Evolutionary conservation across 345 rosid genomes (phyloP).

Genomic region (Salix suchowensis): DNA sequence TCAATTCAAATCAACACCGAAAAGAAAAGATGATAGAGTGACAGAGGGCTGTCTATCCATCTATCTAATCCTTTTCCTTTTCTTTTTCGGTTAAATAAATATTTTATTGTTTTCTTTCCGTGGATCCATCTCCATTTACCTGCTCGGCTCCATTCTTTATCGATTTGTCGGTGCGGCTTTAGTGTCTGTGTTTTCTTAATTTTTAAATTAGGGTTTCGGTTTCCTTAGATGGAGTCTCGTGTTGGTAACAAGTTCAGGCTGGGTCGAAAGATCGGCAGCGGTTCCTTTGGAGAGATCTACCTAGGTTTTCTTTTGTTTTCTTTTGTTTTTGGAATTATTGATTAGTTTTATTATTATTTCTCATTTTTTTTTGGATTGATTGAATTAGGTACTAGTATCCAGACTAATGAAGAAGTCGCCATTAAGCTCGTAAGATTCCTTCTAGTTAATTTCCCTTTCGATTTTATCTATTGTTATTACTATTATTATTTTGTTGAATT

Average conservation of each 20-base stretch:
- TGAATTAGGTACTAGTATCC: constrained; percentile 67
- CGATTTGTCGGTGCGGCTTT: background rate
- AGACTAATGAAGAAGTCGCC: constrained; percentile 92
- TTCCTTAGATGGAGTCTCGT: constrained; percentile 63
- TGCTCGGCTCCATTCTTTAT: background rate
- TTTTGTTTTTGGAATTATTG: background rate
- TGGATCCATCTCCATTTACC: background rate
- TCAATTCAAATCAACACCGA: background rate
- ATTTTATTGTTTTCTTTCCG: background rate
- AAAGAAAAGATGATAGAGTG: background rate
- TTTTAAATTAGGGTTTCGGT: background rate
- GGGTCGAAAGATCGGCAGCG: constrained; percentile 96
- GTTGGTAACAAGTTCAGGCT: constrained; percentile 89
- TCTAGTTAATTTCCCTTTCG: background rate
- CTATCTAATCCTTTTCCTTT: background rate
- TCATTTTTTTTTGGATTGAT: background rate
- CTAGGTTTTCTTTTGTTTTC: constrained; percentile 50
- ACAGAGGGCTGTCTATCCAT: background rate
- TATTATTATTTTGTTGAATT: background rate
- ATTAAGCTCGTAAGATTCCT: constrained; percentile 79
- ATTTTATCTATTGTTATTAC: background rate
- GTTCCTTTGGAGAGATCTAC: constrained; percentile 99
- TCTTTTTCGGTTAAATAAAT: background rate
- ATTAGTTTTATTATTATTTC: background rate
- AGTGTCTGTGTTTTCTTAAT: background rate